phyloP scores from a whole-genome alignment of 345 rosid species.

The Chamaenerion angustifolium region DNA sequence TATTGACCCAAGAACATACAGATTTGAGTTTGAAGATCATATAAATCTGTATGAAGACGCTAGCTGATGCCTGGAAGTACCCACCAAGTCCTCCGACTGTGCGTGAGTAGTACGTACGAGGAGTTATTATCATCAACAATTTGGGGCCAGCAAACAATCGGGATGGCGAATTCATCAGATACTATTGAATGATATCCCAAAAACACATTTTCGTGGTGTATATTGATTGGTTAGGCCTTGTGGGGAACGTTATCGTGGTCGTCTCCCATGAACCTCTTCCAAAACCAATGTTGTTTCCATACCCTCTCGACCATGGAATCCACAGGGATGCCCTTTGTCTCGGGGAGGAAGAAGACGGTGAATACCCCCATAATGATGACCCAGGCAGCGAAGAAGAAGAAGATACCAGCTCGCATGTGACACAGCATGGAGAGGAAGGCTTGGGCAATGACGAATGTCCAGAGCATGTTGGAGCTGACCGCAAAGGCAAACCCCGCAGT shows the following conservation, averaged over 20 bases:
- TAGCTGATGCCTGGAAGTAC: too few relatives aligned
- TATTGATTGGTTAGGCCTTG: too few relatives aligned
- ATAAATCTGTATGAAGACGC: too few relatives aligned
- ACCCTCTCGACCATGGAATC: conserved; percentile 50
- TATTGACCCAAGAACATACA: too few relatives aligned
- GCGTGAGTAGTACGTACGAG: too few relatives aligned
- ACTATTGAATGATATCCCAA: too few relatives aligned
- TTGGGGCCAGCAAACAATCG: too few relatives aligned
- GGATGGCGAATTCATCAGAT: too few relatives aligned
- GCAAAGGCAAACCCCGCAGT: conserved; percentile 8
- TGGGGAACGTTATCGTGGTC: background rate
- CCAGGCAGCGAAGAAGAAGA: conserved; percentile 61
- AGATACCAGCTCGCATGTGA: conserved; percentile 36
- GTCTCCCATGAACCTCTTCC: conserved; percentile 22
- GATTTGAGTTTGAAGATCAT: too few relatives aligned
- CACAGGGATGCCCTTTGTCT: conserved; percentile 49
- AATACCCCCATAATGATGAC: conserved; percentile 50
- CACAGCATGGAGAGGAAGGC: conserved; percentile 21
- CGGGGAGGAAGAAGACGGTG: conserved; percentile 42
- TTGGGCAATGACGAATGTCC: conserved; percentile 8
- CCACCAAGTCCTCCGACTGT: too few relatives aligned
- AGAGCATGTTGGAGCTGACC: conserved; percentile 10
- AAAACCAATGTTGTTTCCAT: conserved; percentile 39
- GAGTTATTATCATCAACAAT: too few relatives aligned
- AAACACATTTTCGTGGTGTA: too few relatives aligned